These are phyloP conservation scores for Selenicereus undatus DNA, from an alignment of 148 eudicot genomes.

Conservation along the genomic window DNA sequence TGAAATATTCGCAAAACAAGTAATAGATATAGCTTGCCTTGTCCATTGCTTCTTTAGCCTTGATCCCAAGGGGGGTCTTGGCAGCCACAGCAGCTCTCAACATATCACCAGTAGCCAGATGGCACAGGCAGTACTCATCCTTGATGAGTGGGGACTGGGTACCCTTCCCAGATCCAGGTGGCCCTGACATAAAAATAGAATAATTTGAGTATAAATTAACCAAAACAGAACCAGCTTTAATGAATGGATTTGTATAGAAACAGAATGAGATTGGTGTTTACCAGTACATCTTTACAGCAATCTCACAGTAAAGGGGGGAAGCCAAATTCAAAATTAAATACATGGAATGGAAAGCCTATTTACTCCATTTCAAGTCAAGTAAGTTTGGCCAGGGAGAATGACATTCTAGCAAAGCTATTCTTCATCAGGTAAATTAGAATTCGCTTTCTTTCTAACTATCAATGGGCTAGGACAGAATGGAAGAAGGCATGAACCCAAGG, in stretches of 20 bases:
- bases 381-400: neutral
- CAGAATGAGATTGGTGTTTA: neutral
- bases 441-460: neutral
- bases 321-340: neutral
- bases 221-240: neutral
- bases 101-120: slow-evolving; percentile 99
- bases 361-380: neutral
- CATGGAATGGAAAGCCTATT: neutral
- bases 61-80: slow-evolving; percentile 81
- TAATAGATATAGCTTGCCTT: slow-evolving; percentile 39
- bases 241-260: neutral
- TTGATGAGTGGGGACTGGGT: slow-evolving; percentile 92
- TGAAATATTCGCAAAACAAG: neutral
- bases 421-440: neutral
- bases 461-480: neutral
- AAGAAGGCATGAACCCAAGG: neutral
- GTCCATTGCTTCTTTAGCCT: slow-evolving; percentile 97
- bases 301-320: neutral
- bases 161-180: slow-evolving; percentile 98
- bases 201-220: neutral
- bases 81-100: slow-evolving; percentile 98
- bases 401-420: neutral
- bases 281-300: neutral
- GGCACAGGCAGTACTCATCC: slow-evolving; percentile 94
- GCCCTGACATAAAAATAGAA: slow-evolving; percentile 45